Base-by-base conservation (phyloP, 2,329 filamentous ascomycete genomes). In the Pseudogymnoascus sp. region DNA sequence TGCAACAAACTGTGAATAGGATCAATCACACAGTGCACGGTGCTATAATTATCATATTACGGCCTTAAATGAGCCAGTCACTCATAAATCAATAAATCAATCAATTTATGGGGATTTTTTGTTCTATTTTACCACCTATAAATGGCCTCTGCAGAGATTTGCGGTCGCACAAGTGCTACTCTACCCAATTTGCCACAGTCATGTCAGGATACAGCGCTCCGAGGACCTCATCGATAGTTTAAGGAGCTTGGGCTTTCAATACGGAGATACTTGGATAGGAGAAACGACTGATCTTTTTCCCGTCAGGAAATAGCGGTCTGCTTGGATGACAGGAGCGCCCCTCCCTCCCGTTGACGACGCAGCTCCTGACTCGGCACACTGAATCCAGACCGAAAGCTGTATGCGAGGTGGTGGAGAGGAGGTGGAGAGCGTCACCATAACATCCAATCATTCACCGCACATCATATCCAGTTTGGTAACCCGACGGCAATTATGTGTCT, bases 371-470 rank as follows among this genome's bases (percentile, higher is more conserved):
- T 55, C 49, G 45, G 31, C 5, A n/a, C 6, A 12, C 2, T 55
- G 29, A 55, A 55, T 55, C 49, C 49, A 55, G 49, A 55, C 49
- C 49, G 26, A 19, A 31, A 12, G 29, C 29, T n/a, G 26, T 19
- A 55, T 55, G 49, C 49, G 49, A 55, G 49, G 49, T 12, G 29
- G 26, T 55, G 49, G 49, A 55, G 49, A 55, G 49, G 49, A 12
- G 29, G n/a, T 55, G 49, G 49, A 55, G 49, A 55, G 49, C 49
- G 11, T 19, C 49, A 19, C n/a, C 49, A 55, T 29, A 19, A 55
- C 29, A 12, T 26, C 49, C 49, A 55, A 55, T 55, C 26, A 55
- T 33, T 4, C 49, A 55, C 49, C 19, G 49, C 49, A 35, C 49
- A 55, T 55, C 49, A 33, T 33, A 19, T 55, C 49, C 7, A 6